A percentile compares a stretch with the other conserved stretches of the same genome.
phyloP scores from a whole-genome alignment of 306 rosid genomes.

The Alnus glutinosa region DNA sequence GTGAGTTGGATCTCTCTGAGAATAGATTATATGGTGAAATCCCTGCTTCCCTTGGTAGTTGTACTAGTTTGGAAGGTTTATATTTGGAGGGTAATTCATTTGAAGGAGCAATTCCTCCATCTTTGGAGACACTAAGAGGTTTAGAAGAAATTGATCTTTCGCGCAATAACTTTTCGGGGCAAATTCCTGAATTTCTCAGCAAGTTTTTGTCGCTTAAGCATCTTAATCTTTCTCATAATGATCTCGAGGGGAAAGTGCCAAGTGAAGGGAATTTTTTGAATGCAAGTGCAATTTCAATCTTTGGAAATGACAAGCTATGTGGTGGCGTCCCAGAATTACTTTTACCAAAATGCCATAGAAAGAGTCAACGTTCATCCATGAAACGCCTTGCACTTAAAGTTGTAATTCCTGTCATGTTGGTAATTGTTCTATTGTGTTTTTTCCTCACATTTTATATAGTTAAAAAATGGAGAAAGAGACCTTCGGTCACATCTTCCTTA shows the following conservation, averaged over 20 bases:
- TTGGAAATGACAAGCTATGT: conserved; percentile 38
- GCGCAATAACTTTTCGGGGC: conserved; percentile 31
- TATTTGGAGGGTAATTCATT: conserved; percentile 31
- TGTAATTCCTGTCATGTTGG: conserved; percentile 6
- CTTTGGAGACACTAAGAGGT: conserved; percentile 22
- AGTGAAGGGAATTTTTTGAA: conserved; percentile 35
- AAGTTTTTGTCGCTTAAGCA: conserved; percentile 4
- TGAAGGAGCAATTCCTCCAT: conserved; percentile 29
- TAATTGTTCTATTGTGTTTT: conserved; percentile 14
- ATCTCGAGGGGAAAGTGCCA: conserved; percentile 36
- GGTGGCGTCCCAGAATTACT: conserved; percentile 37
- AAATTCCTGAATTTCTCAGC: conserved; percentile 35
- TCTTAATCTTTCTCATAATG: conserved; percentile 38
- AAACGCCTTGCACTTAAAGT: conserved; percentile 25
- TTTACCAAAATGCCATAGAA: conserved; percentile 27
- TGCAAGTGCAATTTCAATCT: conserved; percentile 19
- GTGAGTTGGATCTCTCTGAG: conserved; percentile 19
- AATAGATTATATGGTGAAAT: conserved; percentile 38
- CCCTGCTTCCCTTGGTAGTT: conserved; percentile 23
- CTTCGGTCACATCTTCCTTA: conserved; percentile 2
- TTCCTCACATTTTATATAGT: background rate
- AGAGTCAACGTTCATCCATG: background rate
- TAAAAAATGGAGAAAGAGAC: conserved; percentile 21
- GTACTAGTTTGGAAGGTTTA: conserved; percentile 16
- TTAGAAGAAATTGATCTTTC: conserved; percentile 34